phyloP scores from a whole-genome alignment of 768 basidiomycete genomes.

The Collybiopsis confluens region DNA sequence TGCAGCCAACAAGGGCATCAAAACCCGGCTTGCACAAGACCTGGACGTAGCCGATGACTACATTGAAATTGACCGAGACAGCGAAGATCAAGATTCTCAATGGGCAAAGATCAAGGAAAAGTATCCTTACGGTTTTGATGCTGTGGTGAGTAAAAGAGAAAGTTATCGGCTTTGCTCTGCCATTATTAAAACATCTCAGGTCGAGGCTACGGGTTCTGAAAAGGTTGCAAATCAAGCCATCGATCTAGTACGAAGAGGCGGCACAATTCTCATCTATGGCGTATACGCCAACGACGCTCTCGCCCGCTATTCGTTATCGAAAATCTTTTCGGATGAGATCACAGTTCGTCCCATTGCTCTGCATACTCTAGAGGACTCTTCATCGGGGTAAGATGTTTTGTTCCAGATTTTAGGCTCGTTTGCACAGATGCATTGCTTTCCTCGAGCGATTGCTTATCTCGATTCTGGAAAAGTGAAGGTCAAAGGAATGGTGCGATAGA shows the following conservation, averaged over 20 bases:
- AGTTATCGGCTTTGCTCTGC: neutral
- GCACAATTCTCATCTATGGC: slow-evolving; percentile 70
- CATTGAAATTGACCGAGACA: slow-evolving; percentile 72
- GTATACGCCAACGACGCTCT: slow-evolving; percentile 69
- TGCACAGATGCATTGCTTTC: slow-evolving; percentile 87
- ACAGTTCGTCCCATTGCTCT: slow-evolving; percentile 35
- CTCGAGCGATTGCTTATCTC: slow-evolving; percentile 83
- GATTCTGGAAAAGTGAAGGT: slow-evolving; percentile 81
- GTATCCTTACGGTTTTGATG: slow-evolving; percentile 86
- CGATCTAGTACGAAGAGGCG: slow-evolving; percentile 70
- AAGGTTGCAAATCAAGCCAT: slow-evolving; percentile 68
- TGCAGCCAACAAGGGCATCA: slow-evolving; percentile 86
- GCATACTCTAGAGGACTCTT: no score
- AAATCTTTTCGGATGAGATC: slow-evolving; percentile 70
- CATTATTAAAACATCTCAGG: slow-evolving; percentile 17
- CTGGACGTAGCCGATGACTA: slow-evolving; percentile 82
- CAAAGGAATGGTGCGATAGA: slow-evolving; percentile 47
- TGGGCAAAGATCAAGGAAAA: slow-evolving; percentile 78
- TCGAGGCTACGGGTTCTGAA: slow-evolving; percentile 74
- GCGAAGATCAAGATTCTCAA: slow-evolving; percentile 57
- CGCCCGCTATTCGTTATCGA: slow-evolving; percentile 65
- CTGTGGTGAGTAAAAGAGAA: slow-evolving; percentile 41
- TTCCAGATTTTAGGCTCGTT: slow-evolving; percentile 69
- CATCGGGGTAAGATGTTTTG: no score
- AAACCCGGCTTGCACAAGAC: slow-evolving; percentile 81